Percentiles rank a stretch among this genome's conserved stretches.
Evolutionary conservation across 176 grass and related monocot species (phyloP).

Genomic region (Raddia guianensis): DNA sequence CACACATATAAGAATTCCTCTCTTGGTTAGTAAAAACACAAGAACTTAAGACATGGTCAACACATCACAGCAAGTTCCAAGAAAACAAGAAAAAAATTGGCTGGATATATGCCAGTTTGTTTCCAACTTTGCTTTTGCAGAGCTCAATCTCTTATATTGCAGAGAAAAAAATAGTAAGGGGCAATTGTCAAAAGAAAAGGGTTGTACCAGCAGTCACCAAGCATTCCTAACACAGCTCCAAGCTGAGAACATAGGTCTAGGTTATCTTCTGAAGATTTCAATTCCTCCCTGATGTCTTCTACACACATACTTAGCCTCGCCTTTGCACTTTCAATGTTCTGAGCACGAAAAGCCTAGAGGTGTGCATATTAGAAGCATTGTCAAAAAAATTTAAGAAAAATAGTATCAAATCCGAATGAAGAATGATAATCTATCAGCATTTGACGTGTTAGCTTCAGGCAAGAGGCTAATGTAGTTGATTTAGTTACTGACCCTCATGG

Average conservation of each 20-base stretch:
- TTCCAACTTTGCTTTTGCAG: background rate
- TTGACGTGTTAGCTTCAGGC: background rate
- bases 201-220: conserved; percentile 90
- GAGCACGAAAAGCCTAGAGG: conserved; percentile 70
- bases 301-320: conserved; percentile 82
- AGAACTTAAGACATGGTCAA: background rate
- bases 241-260: conserved; percentile 86
- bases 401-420: background rate
- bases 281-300: conserved; percentile 86
- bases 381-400: conserved; percentile 2
- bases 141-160: conserved; percentile 4
- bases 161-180: background rate
- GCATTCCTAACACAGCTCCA: conserved; percentile 91
- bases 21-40: background rate
- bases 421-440: background rate
- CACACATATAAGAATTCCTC: background rate
- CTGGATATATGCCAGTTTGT: background rate
- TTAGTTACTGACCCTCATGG: conserved; percentile 83
- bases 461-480: background rate
- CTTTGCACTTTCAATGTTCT: conserved; percentile 90
- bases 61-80: background rate
- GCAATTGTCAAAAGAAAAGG: conserved; percentile 15
- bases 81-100: background rate
- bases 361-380: background rate
- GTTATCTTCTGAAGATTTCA: conserved; percentile 63